These are phyloP conservation scores for Spinacia oleracea DNA, from an alignment of 179 eudicot species.

Conservation along the genomic window DNA sequence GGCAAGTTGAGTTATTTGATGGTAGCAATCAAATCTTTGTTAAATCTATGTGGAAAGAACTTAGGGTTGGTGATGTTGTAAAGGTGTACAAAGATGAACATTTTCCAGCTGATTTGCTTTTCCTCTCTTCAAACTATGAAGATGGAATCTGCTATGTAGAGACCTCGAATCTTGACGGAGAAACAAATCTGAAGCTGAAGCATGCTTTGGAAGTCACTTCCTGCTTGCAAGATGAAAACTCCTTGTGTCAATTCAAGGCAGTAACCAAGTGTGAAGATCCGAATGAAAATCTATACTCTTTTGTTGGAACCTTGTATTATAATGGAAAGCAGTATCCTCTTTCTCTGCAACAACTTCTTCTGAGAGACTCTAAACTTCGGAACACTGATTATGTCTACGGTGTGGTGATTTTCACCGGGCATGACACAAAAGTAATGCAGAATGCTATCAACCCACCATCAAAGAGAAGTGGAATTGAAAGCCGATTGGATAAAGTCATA, in stretches of 20 bases:
- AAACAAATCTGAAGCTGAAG: conserved; percentile 41
- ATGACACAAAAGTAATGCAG: conserved; percentile 57
- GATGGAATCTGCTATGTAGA: conserved; percentile 43
- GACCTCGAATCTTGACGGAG: conserved; percentile 42
- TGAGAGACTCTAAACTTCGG: conserved; percentile 61
- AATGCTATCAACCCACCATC: conserved; percentile 46
- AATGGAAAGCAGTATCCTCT: conserved; percentile 47
- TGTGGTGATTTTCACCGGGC: conserved; percentile 58
- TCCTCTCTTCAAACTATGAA: conserved; percentile 38
- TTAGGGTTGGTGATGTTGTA: conserved; percentile 40
- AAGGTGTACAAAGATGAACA: conserved; percentile 39
- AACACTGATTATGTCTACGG: conserved; percentile 61
- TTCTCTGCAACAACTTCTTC: conserved; percentile 49
- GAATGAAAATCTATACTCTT: conserved; percentile 54
- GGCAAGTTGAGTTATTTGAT: conserved; percentile 29
- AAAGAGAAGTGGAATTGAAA: conserved; percentile 39
- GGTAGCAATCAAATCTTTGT: conserved; percentile 17
- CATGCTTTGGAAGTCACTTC: conserved; percentile 38
- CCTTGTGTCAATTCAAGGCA: conserved; percentile 32
- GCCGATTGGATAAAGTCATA: conserved; percentile 36
- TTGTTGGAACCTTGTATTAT: conserved; percentile 48
- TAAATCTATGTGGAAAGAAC: conserved; percentile 35
- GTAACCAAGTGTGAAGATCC: conserved; percentile 55
- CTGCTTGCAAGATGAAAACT: conserved; percentile 27
- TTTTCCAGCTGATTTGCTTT: conserved; percentile 43